phyloP scores from a whole-genome alignment of 306 rosid genomes.

The Pyrus communis region DNA sequence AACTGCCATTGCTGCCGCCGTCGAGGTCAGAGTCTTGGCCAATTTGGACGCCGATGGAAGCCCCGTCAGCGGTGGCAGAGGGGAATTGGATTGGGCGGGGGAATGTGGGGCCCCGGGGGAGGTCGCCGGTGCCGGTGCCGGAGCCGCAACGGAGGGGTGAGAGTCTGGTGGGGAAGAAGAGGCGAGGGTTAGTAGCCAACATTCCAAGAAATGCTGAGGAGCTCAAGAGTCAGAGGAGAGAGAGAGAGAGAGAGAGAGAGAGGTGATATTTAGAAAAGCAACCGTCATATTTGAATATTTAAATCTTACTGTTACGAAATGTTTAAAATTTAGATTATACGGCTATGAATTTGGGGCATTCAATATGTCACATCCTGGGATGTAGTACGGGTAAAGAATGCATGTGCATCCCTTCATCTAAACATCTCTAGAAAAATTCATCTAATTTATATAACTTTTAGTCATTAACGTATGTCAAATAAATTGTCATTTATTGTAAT shows the following conservation, averaged over 20 bases:
- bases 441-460: too few species aligned
- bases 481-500: too few species aligned
- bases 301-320: too few species aligned
- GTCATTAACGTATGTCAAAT: too few species aligned
- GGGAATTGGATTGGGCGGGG: constrained; percentile 46
- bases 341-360: too few species aligned
- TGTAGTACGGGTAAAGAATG: too few species aligned
- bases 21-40: constrained; percentile 39
- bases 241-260: not conserved
- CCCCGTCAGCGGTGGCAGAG: constrained; percentile 25
- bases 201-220: constrained; percentile 27
- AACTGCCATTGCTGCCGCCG: constrained; percentile 23
- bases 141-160: constrained; percentile 43
- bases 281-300: too few species aligned
- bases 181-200: constrained; percentile 48
- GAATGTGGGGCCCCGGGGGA: constrained; percentile 27
- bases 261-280: too few species aligned
- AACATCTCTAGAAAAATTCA: too few species aligned
- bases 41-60: constrained; percentile 35
- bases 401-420: too few species aligned
- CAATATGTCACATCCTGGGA: too few species aligned
- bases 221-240: not conserved
- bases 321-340: too few species aligned
- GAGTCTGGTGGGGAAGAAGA: constrained; percentile 28
- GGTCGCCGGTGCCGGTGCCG: constrained; percentile 42